Evolutionary conservation across 2,329 filamentous ascomycete species (phyloP).

Genomic region (Trichoderma lentiforme): DNA sequence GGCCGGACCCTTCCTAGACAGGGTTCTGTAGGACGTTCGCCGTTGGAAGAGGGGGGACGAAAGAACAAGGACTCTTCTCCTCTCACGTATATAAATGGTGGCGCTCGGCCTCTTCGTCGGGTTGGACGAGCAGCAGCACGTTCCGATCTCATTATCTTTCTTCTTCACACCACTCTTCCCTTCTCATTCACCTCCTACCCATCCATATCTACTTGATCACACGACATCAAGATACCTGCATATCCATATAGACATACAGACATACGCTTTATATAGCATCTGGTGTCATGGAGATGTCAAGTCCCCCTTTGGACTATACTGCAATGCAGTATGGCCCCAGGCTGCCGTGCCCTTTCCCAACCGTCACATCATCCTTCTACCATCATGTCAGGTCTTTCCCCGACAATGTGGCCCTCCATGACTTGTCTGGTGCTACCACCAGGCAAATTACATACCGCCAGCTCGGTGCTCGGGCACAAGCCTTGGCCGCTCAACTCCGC

Average conservation of each 20-base stretch:
- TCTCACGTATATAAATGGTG: constrained; percentile 14
- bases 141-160: neutral
- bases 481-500: constrained; percentile 40
- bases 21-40: neutral
- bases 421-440: constrained; percentile 29
- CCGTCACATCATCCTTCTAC: constrained; percentile 38
- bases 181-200: neutral
- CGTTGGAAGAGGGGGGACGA: neutral
- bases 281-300: constrained; percentile 22
- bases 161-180: neutral
- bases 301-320: neutral
- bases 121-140: constrained; percentile 7
- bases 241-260: neutral
- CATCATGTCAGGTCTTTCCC: constrained; percentile 37
- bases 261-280: neutral
- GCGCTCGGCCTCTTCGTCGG: constrained; percentile 4
- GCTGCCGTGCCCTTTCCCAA: constrained; percentile 35
- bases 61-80: neutral
- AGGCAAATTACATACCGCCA: constrained; percentile 43
- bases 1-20: neutral
- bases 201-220: neutral
- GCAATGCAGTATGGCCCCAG: constrained; percentile 16
- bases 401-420: constrained; percentile 37
- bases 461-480: constrained; percentile 42
- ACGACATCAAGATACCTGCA: neutral